phyloP scores from a whole-genome alignment of 495 filamentous ascomycete genomes.

The Beverwykella pulmonaria region DNA sequence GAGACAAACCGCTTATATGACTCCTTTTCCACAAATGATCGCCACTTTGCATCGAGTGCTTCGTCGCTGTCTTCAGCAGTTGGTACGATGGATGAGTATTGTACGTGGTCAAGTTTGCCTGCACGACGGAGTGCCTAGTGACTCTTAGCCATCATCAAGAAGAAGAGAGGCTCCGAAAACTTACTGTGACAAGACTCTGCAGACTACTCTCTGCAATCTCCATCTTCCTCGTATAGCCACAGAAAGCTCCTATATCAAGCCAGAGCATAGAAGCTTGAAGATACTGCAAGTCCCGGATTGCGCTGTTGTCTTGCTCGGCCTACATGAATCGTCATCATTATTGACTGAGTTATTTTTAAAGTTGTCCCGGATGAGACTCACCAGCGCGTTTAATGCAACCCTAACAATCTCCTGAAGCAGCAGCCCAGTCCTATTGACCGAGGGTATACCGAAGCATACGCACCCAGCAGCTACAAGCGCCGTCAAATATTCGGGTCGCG shows the following conservation, averaged over 20 bases:
- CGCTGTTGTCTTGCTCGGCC: slow-evolving; percentile 11
- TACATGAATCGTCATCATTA: neutral
- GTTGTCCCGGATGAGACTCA: neutral
- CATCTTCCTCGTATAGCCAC: slow-evolving; percentile 10
- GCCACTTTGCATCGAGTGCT: neutral
- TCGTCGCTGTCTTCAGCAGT: neutral
- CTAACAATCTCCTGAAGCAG: slow-evolving; percentile 9
- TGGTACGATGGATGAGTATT: neutral
- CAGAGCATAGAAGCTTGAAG: slow-evolving; percentile 12
- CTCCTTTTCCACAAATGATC: neutral
- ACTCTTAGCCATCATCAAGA: neutral
- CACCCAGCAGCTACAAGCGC: slow-evolving; percentile 6
- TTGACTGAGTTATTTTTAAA: neutral
- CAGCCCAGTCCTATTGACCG: slow-evolving; percentile 2
- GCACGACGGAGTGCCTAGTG: slow-evolving; percentile 8
- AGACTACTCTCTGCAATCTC: slow-evolving; percentile 14
- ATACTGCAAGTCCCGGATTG: slow-evolving; percentile 4
- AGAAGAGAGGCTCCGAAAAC: neutral
- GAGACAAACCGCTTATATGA: slow-evolving; percentile 2
- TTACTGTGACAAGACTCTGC: slow-evolving; percentile 8
- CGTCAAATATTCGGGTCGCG: neutral
- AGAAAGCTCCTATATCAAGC: slow-evolving; percentile 12
- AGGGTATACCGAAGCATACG: slow-evolving; percentile 8
- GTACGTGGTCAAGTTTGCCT: slow-evolving; percentile 7
- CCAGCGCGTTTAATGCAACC: neutral